A percentile compares a stretch with the other conserved stretches of the same genome.
phyloP scores from a whole-genome alignment of 1,284 basidiomycete species.

The Neolentinus lepideus region DNA sequence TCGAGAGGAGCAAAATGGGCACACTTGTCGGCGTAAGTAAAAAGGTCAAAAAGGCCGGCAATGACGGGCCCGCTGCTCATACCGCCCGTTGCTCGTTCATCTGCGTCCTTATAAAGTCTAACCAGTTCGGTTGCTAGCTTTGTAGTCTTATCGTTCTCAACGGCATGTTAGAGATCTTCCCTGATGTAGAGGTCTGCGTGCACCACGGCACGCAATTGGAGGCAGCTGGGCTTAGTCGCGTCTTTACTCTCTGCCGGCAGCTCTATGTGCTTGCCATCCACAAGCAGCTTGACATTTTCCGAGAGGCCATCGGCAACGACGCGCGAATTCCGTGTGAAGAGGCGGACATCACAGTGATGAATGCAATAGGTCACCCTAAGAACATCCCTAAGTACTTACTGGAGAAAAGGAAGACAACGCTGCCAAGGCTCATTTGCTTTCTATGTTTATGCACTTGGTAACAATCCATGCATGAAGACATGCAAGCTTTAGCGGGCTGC shows the following conservation, averaged over 20 bases:
- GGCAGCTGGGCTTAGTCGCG: conserved; percentile 73
- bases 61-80: conserved; percentile 73
- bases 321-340: conserved; percentile 74
- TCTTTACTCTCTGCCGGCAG: conserved; percentile 65
- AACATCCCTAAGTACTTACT: conserved; percentile 77
- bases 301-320: conserved; percentile 70
- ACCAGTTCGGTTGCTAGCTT: conserved; percentile 32
- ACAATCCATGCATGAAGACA: conserved; percentile 81
- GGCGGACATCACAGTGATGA: conserved; percentile 71
- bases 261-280: conserved; percentile 66
- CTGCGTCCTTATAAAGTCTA: conserved; percentile 7
- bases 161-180: conserved; percentile 52
- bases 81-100: conserved; percentile 46
- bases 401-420: conserved; percentile 72
- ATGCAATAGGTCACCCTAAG: conserved; percentile 70
- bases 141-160: conserved; percentile 68
- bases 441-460: conserved; percentile 88
- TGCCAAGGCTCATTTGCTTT: conserved; percentile 84
- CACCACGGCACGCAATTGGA: conserved; percentile 90
- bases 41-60: conserved; percentile 62
- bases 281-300: conserved; percentile 63
- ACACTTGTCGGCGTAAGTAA: conserved; percentile 92
- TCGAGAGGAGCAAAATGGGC: conserved; percentile 91
- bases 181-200: conserved; percentile 77
- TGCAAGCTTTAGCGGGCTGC: conserved; percentile 77